Percentiles rank a stretch among this genome's conserved stretches.
phyloP scores from a whole-genome alignment of 2,329 filamentous ascomycete species.

The Nectriaceae sp. region DNA sequence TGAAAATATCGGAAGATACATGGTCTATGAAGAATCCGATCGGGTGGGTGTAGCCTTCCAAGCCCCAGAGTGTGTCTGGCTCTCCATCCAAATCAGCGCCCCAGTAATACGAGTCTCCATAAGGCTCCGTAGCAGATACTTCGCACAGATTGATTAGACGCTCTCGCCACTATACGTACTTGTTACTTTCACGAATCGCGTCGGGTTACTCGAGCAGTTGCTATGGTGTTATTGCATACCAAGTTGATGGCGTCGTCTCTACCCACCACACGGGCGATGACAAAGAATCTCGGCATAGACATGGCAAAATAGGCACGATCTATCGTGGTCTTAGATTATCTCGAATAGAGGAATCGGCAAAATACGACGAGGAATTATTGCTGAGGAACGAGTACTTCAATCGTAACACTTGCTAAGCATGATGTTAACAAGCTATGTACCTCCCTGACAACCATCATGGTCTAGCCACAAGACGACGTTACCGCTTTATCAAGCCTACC shows the following conservation, averaged over 20 bases:
- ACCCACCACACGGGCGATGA: neutral
- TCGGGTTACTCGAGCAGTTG: neutral
- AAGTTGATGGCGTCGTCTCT: neutral
- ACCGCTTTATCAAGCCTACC: too few relatives aligned
- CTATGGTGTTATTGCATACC: neutral
- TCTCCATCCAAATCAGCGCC: constrained; percentile 17
- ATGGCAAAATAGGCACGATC: too few relatives aligned
- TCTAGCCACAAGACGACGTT: too few relatives aligned
- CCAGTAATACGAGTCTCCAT: constrained; percentile 21
- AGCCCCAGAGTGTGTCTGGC: constrained; percentile 22
- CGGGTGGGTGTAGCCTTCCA: constrained; percentile 21
- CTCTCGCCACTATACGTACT: constrained; percentile 5
- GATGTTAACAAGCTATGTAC: too few relatives aligned
- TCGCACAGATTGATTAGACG: constrained; percentile 14
- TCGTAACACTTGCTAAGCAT: too few relatives aligned
- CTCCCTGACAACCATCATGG: too few relatives aligned
- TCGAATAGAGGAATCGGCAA: too few relatives aligned
- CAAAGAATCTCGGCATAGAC: neutral
- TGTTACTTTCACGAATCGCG: neutral
- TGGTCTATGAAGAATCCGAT: constrained; percentile 22
- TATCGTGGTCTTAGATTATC: too few relatives aligned
- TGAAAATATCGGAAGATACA: constrained; percentile 18
- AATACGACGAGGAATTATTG: too few relatives aligned
- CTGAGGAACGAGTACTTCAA: too few relatives aligned
- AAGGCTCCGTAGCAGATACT: constrained; percentile 17